Percentiles rank a stretch among this genome's conserved stretches.
Conservation (phyloP, 441 rosid genomes). For the Hypseocharis bilobata region DNA sequence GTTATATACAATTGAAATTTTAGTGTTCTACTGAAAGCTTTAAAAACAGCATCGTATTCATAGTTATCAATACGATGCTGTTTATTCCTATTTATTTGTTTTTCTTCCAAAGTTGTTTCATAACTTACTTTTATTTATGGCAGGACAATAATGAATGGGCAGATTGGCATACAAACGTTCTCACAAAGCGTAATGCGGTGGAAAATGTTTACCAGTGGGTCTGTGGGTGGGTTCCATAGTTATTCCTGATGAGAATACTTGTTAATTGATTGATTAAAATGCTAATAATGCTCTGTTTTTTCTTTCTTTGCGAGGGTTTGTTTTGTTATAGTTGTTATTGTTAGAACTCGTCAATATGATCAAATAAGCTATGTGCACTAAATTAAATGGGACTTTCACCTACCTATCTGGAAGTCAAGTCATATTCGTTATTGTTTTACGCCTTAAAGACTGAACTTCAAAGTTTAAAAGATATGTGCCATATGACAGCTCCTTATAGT, state of each 20-base stretch:
- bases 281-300: background rate
- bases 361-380: background rate
- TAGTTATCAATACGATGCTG: background rate
- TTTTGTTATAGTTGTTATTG: background rate
- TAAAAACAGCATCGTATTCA: background rate
- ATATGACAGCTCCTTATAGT: no score
- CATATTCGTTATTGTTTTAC: no score
- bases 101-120: background rate
- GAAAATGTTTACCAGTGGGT: constrained; percentile 91
- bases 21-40: background rate
- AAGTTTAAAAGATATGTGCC: no score
- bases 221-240: constrained; percentile 59
- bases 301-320: background rate
- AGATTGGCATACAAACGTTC: constrained; percentile 67
- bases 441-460: no score
- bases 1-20: background rate
- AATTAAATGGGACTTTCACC: no score
- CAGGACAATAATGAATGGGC: constrained; percentile 70
- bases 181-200: constrained; percentile 66
- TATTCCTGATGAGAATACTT: background rate
- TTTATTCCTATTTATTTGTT: constrained; percentile 10
- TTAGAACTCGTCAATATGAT: background rate
- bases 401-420: no score
- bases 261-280: background rate
- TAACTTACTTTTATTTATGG: constrained; percentile 19